phyloP scores from a whole-genome alignment of 164 flowering plant species.

The Tetracentron sinense region DNA sequence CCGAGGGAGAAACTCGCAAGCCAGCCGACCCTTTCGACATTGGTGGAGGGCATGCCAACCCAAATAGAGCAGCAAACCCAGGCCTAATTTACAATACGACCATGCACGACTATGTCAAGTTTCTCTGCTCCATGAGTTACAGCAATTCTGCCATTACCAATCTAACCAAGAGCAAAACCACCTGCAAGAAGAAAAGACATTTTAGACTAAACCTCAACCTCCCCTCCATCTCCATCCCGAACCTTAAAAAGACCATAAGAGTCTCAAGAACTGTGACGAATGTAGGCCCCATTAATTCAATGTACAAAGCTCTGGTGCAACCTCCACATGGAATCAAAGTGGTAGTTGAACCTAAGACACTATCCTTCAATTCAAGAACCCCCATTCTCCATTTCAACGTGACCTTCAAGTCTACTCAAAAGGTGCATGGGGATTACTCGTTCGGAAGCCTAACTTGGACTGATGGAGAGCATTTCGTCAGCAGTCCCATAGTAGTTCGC shows the following conservation, averaged over 20 bases:
- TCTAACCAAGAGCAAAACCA: slow-evolving; percentile 13
- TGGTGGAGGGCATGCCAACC: slow-evolving; percentile 40
- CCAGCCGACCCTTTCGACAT: slow-evolving; percentile 39
- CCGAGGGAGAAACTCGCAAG: slow-evolving; percentile 29
- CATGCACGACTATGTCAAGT: slow-evolving; percentile 26
- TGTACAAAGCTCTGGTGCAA: slow-evolving; percentile 23
- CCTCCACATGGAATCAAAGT: slow-evolving; percentile 31
- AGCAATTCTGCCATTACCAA: slow-evolving; percentile 18
- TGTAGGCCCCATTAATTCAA: slow-evolving; percentile 36
- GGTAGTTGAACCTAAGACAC: slow-evolving; percentile 24
- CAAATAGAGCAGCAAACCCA: slow-evolving; percentile 37
- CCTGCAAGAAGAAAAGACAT: slow-evolving; percentile 12
- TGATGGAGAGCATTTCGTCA: slow-evolving; percentile 31
- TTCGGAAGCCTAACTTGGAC: slow-evolving; percentile 39
- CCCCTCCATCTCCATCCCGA: slow-evolving; percentile 51
- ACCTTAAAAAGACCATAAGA: slow-evolving; percentile 26
- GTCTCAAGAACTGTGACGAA: slow-evolving; percentile 43
- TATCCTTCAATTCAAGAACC: slow-evolving; percentile 26
- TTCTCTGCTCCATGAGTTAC: slow-evolving; percentile 40
- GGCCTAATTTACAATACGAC: slow-evolving; percentile 39
- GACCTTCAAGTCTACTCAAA: slow-evolving; percentile 18
- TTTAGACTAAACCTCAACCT: slow-evolving; percentile 31
- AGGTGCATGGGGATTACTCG: slow-evolving; percentile 26
- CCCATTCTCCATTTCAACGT: slow-evolving; percentile 24
- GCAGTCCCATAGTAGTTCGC: slow-evolving; percentile 27